These are phyloP conservation scores for Fusarium dimerum DNA, from an alignment of 2,329 filamentous ascomycete species.

Conservation along the genomic window DNA sequence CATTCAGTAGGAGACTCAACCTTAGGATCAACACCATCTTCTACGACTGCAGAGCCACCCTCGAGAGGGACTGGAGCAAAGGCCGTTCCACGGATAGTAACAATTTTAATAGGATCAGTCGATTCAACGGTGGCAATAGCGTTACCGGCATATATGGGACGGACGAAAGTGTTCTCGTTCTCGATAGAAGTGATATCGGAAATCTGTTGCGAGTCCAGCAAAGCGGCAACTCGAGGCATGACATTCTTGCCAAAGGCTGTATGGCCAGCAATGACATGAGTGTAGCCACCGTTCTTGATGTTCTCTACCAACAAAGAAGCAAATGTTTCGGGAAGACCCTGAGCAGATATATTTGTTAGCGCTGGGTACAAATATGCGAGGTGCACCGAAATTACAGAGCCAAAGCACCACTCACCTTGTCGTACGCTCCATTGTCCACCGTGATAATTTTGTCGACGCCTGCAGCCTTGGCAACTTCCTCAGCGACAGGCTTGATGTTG, in stretches of 20 bases:
- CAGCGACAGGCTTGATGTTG: conserved; percentile 73
- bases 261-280: conserved; percentile 87
- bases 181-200: conserved; percentile 89
- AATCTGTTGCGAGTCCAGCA: conserved; percentile 90
- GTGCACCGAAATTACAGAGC: not conserved
- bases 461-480: conserved; percentile 83
- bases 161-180: conserved; percentile 89
- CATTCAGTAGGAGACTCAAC: conserved; percentile 74
- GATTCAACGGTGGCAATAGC: conserved; percentile 96
- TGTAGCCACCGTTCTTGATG: conserved; percentile 93
- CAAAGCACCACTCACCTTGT: conserved; percentile 64
- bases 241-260: conserved; percentile 97
- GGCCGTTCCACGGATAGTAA: conserved; percentile 91
- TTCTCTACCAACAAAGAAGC: conserved; percentile 94
- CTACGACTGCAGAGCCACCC: conserved; percentile 73
- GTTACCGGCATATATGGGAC: conserved; percentile 97
- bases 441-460: conserved; percentile 90
- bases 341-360: conserved; percentile 2
- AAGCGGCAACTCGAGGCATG: conserved; percentile 84
- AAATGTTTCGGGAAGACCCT: conserved; percentile 91
- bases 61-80: conserved; percentile 75
- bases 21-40: conserved; percentile 84
- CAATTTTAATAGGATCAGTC: conserved; percentile 78
- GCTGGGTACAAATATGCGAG: not conserved
- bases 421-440: conserved; percentile 86